Evolutionary conservation across 2,329 filamentous ascomycete species (phyloP), one percentile per base, ranked within the genome.

Genomic region (Aspergillus uvarum): DNA sequence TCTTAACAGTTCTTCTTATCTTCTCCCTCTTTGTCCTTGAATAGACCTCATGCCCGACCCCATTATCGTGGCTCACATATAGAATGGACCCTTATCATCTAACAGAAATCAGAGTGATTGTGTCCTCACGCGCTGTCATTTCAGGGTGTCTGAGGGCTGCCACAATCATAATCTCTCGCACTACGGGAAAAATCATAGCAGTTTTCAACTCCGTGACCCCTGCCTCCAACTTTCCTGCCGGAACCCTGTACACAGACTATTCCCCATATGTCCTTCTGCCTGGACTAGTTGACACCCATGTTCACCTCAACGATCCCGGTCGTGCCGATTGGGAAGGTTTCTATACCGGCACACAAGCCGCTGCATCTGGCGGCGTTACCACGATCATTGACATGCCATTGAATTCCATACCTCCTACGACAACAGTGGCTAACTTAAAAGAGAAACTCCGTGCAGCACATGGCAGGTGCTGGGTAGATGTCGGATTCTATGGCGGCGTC

Each of bases 251-350:
- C 76, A 83, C 86, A 67, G 89, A 99, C 80, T 88, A 96, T 78
- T 91, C 90, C 22, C 92, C 94, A 11, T 85, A 89, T 76, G 83
- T 98, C 51, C 81, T 99, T 42, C 83, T 98, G 35, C 95, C 95
- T 0, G 95, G 95, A 21, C 82, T 99, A 31, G 94, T 99, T 19
- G 95, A 99, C 75, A 94, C 95, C 38, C 95, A 99, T 75, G 95
- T 99, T 38, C 95, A 99, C 79, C 86, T 98, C 68, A 98, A 98
- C 72, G 95, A 99, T 79, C 95, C 95, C 0, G 95, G 95, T 48
- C 86, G 95, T 59, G 97, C 94, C 54, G 94, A 97, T 84, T 98
- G 95, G 95, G 95, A 99, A 74, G 95, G 95, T 11, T 99, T 99
- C 81, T 90, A 89, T 81, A 97, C 93, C 0, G 95, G 95, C 52